Percentiles rank a stretch among this genome's conserved stretches.
Conservation (phyloP, 2,329 filamentous ascomycete species). For the Hypoxylon sp. region DNA sequence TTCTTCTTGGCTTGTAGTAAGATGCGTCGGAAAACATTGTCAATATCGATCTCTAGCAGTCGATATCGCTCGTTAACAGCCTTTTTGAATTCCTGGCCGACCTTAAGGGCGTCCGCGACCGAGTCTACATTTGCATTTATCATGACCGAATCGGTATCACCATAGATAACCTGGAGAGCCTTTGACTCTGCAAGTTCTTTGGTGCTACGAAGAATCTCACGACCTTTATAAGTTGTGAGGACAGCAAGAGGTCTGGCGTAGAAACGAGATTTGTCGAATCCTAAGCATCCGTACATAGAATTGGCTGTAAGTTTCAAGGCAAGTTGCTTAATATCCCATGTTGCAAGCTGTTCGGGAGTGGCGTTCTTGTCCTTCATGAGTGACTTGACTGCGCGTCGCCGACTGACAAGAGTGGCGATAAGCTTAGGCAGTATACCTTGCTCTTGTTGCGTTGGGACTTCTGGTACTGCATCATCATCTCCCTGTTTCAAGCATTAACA, state of each 20-base stretch:
- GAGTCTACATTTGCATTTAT: slow-evolving; percentile 99
- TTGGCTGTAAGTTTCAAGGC: slow-evolving; percentile 98
- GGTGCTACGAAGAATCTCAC: slow-evolving; percentile 95
- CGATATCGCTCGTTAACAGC: slow-evolving; percentile 94
- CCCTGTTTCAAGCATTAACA: slow-evolving; percentile 63
- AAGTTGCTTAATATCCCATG: slow-evolving; percentile 98
- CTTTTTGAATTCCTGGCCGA: slow-evolving; percentile 95
- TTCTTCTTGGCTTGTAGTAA: slow-evolving; percentile 99
- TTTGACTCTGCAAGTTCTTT: slow-evolving; percentile 95
- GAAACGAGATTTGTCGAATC: slow-evolving; percentile 96
- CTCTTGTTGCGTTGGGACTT: slow-evolving; percentile 82
- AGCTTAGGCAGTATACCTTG: slow-evolving; percentile 90
- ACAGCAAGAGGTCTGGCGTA: slow-evolving; percentile 95
- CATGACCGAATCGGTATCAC: slow-evolving; percentile 99
- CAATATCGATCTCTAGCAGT: slow-evolving; percentile 96
- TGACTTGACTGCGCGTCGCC: slow-evolving; percentile 92
- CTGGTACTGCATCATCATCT: slow-evolving; percentile 88
- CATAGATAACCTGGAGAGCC: slow-evolving; percentile 95
- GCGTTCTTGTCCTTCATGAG: slow-evolving; percentile 96
- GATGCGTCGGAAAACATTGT: slow-evolving; percentile 95
- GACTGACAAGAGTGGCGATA: slow-evolving; percentile 90
- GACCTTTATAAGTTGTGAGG: slow-evolving; percentile 96
- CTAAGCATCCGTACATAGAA: slow-evolving; percentile 99
- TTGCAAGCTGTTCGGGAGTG: slow-evolving; percentile 86
- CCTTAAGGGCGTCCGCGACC: slow-evolving; percentile 88